A percentile compares a stretch with the other conserved stretches of the same genome.
phyloP scores from a whole-genome alignment of 192 early-diverging fungal species.

The Coemansia sp. region DNA sequence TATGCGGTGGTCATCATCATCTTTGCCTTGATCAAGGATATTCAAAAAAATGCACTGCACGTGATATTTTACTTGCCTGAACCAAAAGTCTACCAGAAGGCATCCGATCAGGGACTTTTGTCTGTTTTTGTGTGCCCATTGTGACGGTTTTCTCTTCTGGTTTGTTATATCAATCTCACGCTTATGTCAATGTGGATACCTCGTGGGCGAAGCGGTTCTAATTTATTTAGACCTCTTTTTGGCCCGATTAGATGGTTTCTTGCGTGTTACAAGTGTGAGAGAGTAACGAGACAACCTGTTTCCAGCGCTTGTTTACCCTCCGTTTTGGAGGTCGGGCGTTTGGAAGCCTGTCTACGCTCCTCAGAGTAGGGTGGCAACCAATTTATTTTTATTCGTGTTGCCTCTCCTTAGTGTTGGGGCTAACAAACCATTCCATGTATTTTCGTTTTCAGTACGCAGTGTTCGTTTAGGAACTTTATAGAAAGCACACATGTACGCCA shows the following conservation, averaged over 20 bases:
- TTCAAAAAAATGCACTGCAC: neutral
- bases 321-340: constrained; percentile 49
- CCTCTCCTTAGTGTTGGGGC: constrained; percentile 57
- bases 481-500: too few relatives aligned
- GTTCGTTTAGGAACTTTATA: too few relatives aligned
- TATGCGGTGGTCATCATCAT: too few relatives aligned
- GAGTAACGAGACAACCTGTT: constrained; percentile 35
- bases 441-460: neutral
- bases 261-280: constrained; percentile 52
- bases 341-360: constrained; percentile 45
- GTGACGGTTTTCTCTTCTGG: neutral
- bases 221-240: neutral
- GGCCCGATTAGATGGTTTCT: constrained; percentile 23
- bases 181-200: constrained; percentile 51
- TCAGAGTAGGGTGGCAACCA: constrained; percentile 52
- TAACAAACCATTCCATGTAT: constrained; percentile 22
- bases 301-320: constrained; percentile 26
- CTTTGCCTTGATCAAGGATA: neutral
- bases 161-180: constrained; percentile 33
- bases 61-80: neutral
- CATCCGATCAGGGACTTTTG: neutral
- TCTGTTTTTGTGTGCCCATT: neutral
- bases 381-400: constrained; percentile 17
- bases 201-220: neutral
- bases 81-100: neutral